phyloP scores from a whole-genome alignment of 1,284 basidiomycete species.

The Boletus sp. region DNA sequence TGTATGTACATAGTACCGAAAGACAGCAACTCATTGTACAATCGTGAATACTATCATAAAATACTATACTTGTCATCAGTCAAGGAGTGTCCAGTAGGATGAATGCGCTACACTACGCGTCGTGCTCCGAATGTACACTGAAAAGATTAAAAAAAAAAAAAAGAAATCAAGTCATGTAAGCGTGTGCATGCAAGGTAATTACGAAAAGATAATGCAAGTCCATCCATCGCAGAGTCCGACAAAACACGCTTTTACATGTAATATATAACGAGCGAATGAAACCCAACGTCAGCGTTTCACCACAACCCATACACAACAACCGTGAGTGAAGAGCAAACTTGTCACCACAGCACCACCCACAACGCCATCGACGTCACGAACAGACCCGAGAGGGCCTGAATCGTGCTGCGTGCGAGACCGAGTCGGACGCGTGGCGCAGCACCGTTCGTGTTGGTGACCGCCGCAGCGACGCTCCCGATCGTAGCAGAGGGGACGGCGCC shows the following conservation, averaged over 20 bases:
- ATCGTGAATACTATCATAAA: not conserved
- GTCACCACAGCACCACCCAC: too few relatives aligned
- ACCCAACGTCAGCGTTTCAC: too few relatives aligned
- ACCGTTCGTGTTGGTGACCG: slow-evolving; percentile 16
- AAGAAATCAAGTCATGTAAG: not conserved
- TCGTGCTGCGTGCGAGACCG: not conserved
- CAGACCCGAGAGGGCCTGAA: not conserved
- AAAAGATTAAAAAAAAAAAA: too few relatives aligned
- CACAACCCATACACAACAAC: too few relatives aligned
- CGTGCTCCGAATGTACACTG: not conserved
- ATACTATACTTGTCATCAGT: not conserved
- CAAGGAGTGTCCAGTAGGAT: not conserved
- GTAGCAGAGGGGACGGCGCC: slow-evolving; percentile 33
- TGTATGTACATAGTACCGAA: not conserved
- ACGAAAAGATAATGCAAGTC: not conserved
- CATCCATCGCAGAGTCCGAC: too few relatives aligned
- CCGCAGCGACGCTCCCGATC: slow-evolving; percentile 28
- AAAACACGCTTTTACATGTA: too few relatives aligned
- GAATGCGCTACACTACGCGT: not conserved
- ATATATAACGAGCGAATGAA: too few relatives aligned
- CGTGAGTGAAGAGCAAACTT: too few relatives aligned
- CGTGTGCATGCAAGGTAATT: not conserved
- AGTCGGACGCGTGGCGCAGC: not conserved
- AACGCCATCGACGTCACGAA: slow-evolving; percentile 36
- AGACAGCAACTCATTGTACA: not conserved